Conservation (phyloP, 2,329 filamentous ascomycete species). For the Ophiognomonia clavigignenti-juglandacearum region DNA sequence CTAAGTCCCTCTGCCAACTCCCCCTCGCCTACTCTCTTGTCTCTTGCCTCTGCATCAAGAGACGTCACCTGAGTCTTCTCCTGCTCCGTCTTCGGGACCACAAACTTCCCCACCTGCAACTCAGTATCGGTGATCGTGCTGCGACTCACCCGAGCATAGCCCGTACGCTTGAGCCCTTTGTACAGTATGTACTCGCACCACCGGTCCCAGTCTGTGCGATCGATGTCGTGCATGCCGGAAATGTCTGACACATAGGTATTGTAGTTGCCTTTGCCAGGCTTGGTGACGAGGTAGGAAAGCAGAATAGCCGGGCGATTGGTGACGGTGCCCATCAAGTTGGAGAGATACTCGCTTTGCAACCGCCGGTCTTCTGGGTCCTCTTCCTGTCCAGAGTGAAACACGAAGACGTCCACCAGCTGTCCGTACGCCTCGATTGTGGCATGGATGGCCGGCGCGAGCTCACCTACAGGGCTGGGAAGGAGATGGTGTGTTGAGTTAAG, state of each 20-base stretch:
- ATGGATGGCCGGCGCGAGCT: constrained; percentile 92
- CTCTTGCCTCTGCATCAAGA: constrained; percentile 48
- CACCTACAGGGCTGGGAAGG: constrained; percentile 86
- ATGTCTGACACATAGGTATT: constrained; percentile 85
- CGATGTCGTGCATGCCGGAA: constrained; percentile 94
- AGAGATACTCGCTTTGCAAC: constrained; percentile 79
- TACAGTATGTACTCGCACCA: constrained; percentile 99
- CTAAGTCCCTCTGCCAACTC: constrained; percentile 71
- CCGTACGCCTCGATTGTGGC: constrained; percentile 95
- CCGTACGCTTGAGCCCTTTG: constrained; percentile 78
- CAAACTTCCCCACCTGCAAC: constrained; percentile 92
- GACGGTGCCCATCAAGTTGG: constrained; percentile 74
- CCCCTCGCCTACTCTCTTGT: constrained; percentile 58
- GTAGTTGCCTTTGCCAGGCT: constrained; percentile 89
- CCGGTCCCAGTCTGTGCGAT: constrained; percentile 86
- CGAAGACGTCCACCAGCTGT: constrained; percentile 84
- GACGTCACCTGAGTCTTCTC: constrained; percentile 35
- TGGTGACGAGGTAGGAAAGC: constrained; percentile 88
- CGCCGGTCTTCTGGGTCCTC: constrained; percentile 90
- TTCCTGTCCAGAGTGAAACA: constrained; percentile 98
- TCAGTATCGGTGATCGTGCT: constrained; percentile 96
- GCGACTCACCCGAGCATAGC: constrained; percentile 84
- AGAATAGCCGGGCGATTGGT: constrained; percentile 77
- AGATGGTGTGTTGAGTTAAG: constrained; percentile 95
- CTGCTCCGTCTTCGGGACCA: constrained; percentile 66